Conservation (phyloP, 345 rosid species). For the Salix exigua region DNA sequence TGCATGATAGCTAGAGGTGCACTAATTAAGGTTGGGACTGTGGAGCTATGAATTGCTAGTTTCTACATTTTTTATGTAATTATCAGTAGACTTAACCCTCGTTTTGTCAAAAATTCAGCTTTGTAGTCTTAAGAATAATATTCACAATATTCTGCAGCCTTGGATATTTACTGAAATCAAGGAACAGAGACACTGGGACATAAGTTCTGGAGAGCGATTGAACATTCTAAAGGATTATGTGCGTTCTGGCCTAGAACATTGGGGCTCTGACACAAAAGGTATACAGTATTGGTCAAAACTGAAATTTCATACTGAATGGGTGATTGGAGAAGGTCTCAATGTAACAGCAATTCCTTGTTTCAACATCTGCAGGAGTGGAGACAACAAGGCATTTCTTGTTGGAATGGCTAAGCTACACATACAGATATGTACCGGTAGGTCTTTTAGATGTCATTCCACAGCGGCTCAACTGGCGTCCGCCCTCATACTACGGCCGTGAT, state of each 20-base stretch:
- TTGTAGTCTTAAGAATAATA: slow-evolving; percentile 1
- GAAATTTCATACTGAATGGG: background rate
- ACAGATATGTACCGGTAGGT: slow-evolving; percentile 80
- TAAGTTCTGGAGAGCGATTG: slow-evolving; percentile 72
- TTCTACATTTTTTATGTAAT: background rate
- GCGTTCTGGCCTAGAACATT: slow-evolving; percentile 79
- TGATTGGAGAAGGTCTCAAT: background rate
- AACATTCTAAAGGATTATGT: slow-evolving; percentile 79
- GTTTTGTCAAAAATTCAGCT: background rate
- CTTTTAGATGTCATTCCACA: slow-evolving; percentile 82
- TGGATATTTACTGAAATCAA: slow-evolving; percentile 98
- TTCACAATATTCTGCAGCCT: slow-evolving; percentile 52
- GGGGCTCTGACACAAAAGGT: slow-evolving; percentile 97
- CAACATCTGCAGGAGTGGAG: slow-evolving; percentile 59
- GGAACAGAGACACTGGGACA: slow-evolving; percentile 97
- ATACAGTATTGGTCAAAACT: background rate
- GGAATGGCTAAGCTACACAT: slow-evolving; percentile 92
- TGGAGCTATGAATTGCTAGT: background rate
- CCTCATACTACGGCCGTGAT: slow-evolving; percentile 83
- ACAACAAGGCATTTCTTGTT: slow-evolving; percentile 87
- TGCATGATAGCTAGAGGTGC: slow-evolving; percentile 98
- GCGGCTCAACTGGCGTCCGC: slow-evolving; percentile 84
- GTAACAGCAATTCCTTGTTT: background rate
- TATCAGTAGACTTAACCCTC: background rate
- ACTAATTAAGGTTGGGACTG: slow-evolving; percentile 55